Evolutionary conservation across 176 grass and related monocot genomes (phyloP).

Genomic region (Paspalum notatum): DNA sequence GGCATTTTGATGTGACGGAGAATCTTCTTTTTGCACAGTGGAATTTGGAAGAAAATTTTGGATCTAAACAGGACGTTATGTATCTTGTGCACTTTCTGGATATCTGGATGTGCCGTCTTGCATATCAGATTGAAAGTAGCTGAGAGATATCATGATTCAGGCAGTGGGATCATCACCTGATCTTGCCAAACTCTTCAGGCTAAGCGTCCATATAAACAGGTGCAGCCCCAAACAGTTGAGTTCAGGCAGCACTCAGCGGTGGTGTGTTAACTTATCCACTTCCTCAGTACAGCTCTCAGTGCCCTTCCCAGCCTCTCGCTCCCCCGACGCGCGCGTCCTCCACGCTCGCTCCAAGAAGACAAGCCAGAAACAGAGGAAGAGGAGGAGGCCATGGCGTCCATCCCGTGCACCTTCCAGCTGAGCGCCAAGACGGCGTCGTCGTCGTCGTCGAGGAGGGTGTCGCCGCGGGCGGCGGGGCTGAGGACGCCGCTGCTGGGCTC

Average conservation of each 20-base stretch:
- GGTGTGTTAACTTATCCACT: constrained; percentile 38
- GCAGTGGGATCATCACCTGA: not conserved
- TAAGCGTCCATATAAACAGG: not conserved
- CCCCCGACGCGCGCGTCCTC: constrained; percentile 10
- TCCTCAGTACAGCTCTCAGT: constrained; percentile 18
- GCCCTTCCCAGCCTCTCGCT: constrained; percentile 49
- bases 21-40: too few species aligned
- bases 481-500: constrained; percentile 51
- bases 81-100: not conserved
- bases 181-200: not conserved
- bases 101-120: not conserved
- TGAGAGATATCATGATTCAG: constrained; percentile 34
- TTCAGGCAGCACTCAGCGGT: not conserved
- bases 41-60: too few species aligned
- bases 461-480: constrained; percentile 27
- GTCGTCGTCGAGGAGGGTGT: constrained; percentile 26
- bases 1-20: too few species aligned
- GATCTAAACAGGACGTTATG: too few species aligned
- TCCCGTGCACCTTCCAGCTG: constrained; percentile 64
- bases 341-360: not conserved
- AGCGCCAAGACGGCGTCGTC: constrained; percentile 26
- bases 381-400: constrained; percentile 57
- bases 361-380: not conserved
- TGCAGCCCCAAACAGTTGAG: not conserved
- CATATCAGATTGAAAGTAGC: not conserved